Evolutionary conservation across 768 basidiomycete genomes (phyloP).

Genomic region (Sarcodon aspratus): DNA sequence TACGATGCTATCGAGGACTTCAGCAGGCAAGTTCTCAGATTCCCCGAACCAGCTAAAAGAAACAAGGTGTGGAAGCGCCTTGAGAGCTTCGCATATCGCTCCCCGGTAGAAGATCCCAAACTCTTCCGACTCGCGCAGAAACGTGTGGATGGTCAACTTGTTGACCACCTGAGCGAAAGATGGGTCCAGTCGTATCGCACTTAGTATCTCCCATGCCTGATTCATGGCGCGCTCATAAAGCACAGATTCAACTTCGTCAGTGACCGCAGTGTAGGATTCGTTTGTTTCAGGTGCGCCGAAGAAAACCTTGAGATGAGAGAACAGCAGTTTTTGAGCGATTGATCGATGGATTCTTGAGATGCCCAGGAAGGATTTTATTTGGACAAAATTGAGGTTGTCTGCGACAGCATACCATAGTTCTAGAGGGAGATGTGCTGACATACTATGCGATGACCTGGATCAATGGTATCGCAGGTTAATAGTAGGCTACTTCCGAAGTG

Average conservation of each 20-base stretch:
- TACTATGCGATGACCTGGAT: background rate
- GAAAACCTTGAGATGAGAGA: background rate
- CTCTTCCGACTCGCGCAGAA: background rate
- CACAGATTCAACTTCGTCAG: background rate
- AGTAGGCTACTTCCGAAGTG: no score
- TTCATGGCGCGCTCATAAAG: background rate
- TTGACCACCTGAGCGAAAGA: background rate
- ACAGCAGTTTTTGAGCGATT: background rate
- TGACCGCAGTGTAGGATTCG: background rate
- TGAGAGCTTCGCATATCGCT: background rate
- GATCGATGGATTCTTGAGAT: background rate
- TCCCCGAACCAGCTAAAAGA: background rate
- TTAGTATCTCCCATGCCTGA: background rate
- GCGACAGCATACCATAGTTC: background rate
- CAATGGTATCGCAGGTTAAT: no score
- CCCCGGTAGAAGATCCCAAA: background rate
- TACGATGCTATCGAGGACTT: background rate
- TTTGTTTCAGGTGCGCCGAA: background rate
- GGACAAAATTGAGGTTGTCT: background rate
- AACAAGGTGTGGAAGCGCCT: background rate
- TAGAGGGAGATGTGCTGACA: background rate
- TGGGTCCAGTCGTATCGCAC: background rate
- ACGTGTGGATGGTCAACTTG: background rate
- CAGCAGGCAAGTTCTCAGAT: constrained; percentile 16
- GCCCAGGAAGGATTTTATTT: background rate